Percentiles rank a stretch among this genome's conserved stretches.
Conservation (phyloP, 257 asterid genomes). For the Solanum pinnatisectum region DNA sequence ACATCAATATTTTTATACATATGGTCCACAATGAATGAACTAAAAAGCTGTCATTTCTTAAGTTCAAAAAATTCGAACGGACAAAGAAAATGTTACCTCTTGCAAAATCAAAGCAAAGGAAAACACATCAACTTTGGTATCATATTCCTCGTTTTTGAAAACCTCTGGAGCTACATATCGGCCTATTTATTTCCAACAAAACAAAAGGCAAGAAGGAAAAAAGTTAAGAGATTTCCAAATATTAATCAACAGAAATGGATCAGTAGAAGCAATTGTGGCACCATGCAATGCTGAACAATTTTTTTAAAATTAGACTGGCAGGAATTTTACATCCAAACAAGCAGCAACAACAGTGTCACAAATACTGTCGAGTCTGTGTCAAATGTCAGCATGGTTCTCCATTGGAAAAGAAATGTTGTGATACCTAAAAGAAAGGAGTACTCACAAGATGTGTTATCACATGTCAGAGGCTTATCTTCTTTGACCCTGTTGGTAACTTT, state of each 20-base stretch:
- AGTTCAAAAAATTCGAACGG: not conserved
- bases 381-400: not conserved
- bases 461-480: constrained; percentile 52
- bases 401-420: not conserved
- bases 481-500: constrained; percentile 62
- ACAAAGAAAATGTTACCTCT: constrained; percentile 43
- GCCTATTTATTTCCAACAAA: constrained; percentile 37
- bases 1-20: not conserved
- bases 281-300: not conserved
- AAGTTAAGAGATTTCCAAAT: not conserved
- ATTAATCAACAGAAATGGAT: not conserved
- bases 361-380: not conserved
- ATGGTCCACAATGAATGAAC: not conserved
- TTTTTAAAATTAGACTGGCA: not conserved
- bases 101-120: constrained; percentile 89
- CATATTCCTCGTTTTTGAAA: constrained; percentile 75
- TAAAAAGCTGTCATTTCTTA: not conserved
- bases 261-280: not conserved
- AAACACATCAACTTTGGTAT: constrained; percentile 93
- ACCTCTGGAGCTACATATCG: constrained; percentile 96
- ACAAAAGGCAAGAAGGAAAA: not conserved
- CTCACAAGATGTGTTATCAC: constrained; percentile 70
- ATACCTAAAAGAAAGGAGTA: constrained; percentile 12
- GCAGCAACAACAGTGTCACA: not conserved
- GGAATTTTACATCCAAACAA: not conserved